Conservation (phyloP, 1,139 yeast species). For the Yamadazyma sp. region DNA sequence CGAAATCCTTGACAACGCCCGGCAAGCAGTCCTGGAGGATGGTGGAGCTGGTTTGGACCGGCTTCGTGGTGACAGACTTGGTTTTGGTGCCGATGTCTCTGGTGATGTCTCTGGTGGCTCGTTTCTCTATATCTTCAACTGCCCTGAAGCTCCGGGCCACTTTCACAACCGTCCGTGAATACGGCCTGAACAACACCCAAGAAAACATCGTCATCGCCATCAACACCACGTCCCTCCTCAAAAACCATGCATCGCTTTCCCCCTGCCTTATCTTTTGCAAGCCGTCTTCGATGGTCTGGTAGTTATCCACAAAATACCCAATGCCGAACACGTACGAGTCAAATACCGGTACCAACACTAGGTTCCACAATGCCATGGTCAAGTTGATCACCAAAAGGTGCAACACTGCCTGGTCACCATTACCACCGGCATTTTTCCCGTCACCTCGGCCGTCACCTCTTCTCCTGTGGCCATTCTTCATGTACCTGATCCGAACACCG, state of each 20-base stretch:
- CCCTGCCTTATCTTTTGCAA: background rate
- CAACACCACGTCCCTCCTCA: background rate
- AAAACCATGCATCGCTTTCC: background rate
- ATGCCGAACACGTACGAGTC: background rate
- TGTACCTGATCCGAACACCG: background rate
- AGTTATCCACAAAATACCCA: background rate
- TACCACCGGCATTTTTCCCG: background rate
- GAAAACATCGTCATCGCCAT: conserved; percentile 1
- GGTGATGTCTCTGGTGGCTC: background rate
- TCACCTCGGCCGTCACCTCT: no score
- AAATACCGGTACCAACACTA: background rate
- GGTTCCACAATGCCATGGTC: background rate
- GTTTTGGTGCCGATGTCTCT: background rate
- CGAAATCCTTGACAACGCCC: background rate
- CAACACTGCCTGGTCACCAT: background rate
- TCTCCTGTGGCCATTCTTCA: no score
- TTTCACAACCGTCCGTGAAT: background rate
- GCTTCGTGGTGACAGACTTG: background rate
- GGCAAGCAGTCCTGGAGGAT: background rate
- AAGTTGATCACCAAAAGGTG: background rate
- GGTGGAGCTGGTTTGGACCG: background rate
- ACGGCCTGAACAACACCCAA: background rate
- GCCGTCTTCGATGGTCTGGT: background rate
- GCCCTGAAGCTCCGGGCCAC: background rate
- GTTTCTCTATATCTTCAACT: background rate